A percentile compares a stretch with the other conserved stretches of the same genome.
phyloP scores from a whole-genome alignment of 2,329 filamentous ascomycete species.

The Clonostachys solani region DNA sequence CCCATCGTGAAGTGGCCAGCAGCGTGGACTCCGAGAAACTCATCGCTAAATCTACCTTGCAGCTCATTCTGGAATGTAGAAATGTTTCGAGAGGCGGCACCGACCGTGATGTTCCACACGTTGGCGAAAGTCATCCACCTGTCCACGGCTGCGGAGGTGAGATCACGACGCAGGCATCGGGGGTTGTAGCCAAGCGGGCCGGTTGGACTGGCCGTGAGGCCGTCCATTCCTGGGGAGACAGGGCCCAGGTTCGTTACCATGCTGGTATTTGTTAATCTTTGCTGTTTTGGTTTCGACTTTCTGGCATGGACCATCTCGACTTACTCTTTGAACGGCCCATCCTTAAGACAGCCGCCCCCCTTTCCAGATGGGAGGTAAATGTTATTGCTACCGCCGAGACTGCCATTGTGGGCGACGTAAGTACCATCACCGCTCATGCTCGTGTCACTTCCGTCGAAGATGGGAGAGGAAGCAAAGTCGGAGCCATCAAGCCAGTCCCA shows the following conservation, averaged over 20 bases:
- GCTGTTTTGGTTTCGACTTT: conserved; percentile 7
- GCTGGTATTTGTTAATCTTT: conserved; percentile 24
- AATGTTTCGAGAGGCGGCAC: conserved; percentile 2
- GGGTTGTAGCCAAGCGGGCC: conserved; percentile 29
- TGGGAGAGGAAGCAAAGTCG: conserved; percentile 39
- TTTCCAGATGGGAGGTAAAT: conserved; percentile 36
- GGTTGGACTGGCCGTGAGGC: conserved; percentile 8
- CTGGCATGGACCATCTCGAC: conserved; percentile 2
- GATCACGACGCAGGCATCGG: conserved; percentile 37
- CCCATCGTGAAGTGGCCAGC: conserved; percentile 26
- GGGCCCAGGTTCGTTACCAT: conserved; percentile 21
- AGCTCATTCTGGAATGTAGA: conserved; percentile 14
- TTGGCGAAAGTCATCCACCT: conserved; percentile 2
- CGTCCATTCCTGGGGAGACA: conserved; percentile 13
- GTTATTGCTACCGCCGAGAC: conserved; percentile 10
- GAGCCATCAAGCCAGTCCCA: conserved; percentile 39
- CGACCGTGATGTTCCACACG: conserved; percentile 5
- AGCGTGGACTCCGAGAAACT: conserved; percentile 20
- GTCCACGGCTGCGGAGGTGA: conserved; percentile 15
- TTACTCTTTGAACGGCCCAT: conserved; percentile 45
- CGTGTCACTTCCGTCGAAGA: conserved; percentile 50
- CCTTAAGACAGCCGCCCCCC: conserved; percentile 48
- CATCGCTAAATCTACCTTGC: conserved; percentile 17
- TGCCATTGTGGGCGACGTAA: conserved; percentile 17
- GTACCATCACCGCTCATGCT: conserved; percentile 38